Evolutionary conservation across 768 basidiomycete genomes (phyloP).

Genomic region (Aureoboletus auriporus): DNA sequence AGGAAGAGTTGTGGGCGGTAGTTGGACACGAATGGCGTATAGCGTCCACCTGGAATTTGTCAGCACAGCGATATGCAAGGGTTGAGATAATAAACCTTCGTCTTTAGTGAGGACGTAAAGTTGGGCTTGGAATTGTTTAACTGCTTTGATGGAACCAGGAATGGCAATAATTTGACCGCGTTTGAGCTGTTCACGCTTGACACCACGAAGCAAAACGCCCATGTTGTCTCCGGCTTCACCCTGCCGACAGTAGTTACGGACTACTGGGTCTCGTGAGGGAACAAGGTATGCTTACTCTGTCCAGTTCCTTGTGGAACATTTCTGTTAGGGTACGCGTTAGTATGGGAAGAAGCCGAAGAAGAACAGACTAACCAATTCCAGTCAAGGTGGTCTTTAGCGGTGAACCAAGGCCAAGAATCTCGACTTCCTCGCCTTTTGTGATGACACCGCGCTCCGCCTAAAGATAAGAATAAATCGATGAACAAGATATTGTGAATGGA

Average conservation of each 20-base stretch:
- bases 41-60: slow-evolving; percentile 56
- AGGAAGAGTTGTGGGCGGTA: slow-evolving; percentile 95
- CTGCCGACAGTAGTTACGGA: slow-evolving; percentile 31
- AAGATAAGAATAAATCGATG: not conserved
- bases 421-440: slow-evolving; percentile 89
- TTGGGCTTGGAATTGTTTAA: slow-evolving; percentile 92
- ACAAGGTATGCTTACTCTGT: slow-evolving; percentile 54
- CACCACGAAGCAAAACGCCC: slow-evolving; percentile 93
- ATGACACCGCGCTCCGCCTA: slow-evolving; percentile 91
- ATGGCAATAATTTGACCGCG: slow-evolving; percentile 90
- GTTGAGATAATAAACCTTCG: slow-evolving; percentile 34
- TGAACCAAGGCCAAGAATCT: slow-evolving; percentile 83
- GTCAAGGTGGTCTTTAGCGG: slow-evolving; percentile 90
- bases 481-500: not conserved
- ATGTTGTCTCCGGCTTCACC: slow-evolving; percentile 99
- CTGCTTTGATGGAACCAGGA: slow-evolving; percentile 90
- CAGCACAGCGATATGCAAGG: slow-evolving; percentile 43
- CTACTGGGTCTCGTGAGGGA: not conserved
- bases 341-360: not conserved
- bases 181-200: slow-evolving; percentile 93
- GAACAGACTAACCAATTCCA: slow-evolving; percentile 63
- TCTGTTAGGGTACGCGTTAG: slow-evolving; percentile 43
- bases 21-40: slow-evolving; percentile 89
- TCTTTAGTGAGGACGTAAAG: slow-evolving; percentile 58
- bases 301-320: slow-evolving; percentile 99